A percentile compares a stretch with the other conserved stretches of the same genome.
Evolutionary conservation across 2,329 filamentous ascomycete species (phyloP).

Genomic region (Aspergillus luchuensis): DNA sequence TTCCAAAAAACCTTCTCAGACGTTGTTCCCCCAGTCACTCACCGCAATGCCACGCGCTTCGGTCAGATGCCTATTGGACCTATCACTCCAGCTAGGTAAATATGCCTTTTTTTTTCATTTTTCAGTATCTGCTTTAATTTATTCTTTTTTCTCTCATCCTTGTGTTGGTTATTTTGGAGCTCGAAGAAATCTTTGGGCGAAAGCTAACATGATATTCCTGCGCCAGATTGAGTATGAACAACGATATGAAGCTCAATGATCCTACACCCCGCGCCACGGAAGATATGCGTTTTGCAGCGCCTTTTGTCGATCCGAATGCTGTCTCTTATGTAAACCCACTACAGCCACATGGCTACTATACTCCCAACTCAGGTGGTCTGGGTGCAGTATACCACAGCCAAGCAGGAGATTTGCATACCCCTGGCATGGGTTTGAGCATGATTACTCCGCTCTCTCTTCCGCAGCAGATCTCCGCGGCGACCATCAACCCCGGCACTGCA

Average conservation of each 20-base stretch:
- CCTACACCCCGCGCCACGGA: conserved; percentile 77
- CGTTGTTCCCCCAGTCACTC: conserved; percentile 55
- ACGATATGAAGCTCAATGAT: conserved; percentile 71
- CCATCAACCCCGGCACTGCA: conserved; percentile 57
- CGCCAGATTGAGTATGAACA: conserved; percentile 48
- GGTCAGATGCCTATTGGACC: conserved; percentile 25
- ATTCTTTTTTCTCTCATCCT: background rate
- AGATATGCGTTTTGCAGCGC: conserved; percentile 89
- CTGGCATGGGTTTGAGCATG: conserved; percentile 71
- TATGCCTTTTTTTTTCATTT: background rate
- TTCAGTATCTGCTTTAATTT: no score
- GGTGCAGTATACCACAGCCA: conserved; percentile 78
- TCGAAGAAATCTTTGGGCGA: background rate
- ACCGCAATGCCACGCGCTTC: conserved; percentile 31
- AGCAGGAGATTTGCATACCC: conserved; percentile 84
- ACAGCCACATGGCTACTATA: conserved; percentile 81
- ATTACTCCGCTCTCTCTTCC: conserved; percentile 81
- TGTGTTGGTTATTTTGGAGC: background rate
- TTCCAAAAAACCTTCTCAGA: conserved; percentile 85
- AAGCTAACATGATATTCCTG: conserved; percentile 16
- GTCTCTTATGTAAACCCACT: conserved; percentile 78
- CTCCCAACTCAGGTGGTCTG: conserved; percentile 78
- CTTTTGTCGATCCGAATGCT: conserved; percentile 81
- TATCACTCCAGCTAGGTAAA: conserved; percentile 31
- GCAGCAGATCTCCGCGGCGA: conserved; percentile 63